Evolutionary conservation across 1,284 basidiomycete species (phyloP).

Genomic region (Neonothopanus nambi): DNA sequence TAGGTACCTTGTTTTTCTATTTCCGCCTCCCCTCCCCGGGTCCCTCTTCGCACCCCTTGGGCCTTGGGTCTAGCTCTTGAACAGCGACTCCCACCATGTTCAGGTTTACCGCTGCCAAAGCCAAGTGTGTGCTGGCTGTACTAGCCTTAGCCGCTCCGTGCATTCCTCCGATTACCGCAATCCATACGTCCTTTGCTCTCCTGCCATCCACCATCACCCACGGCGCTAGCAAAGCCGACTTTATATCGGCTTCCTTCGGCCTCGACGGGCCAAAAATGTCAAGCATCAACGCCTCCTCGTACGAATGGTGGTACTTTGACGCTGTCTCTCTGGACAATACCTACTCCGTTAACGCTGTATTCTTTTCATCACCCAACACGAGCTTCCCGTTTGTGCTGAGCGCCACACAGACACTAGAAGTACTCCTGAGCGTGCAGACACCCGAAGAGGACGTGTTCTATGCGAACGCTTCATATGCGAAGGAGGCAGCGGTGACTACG

Average conservation of each 20-base stretch:
- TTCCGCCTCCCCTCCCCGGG: no score
- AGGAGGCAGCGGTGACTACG: background rate
- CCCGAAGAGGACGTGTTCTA: slow-evolving; percentile 11
- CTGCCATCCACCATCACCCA: background rate
- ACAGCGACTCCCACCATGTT: no score
- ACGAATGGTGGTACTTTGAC: slow-evolving; percentile 24
- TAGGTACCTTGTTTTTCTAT: no score
- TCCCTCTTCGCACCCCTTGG: no score
- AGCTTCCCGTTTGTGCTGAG: slow-evolving; percentile 6
- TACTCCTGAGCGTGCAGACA: slow-evolving; percentile 11
- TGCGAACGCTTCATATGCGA: slow-evolving; percentile 3
- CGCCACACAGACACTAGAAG: slow-evolving; percentile 6
- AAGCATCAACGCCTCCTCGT: slow-evolving; percentile 18
- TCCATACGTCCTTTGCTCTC: no score
- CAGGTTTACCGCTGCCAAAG: no score
- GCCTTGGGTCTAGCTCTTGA: no score
- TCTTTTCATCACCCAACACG: slow-evolving; percentile 12
- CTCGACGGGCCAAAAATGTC: slow-evolving; percentile 19
- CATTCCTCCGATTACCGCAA: no score
- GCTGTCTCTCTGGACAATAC: slow-evolving; percentile 15
- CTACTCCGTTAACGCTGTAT: slow-evolving; percentile 17
- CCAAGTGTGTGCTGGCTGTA: no score
- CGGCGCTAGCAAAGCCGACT: background rate
- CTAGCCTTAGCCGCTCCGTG: no score
- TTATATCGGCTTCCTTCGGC: background rate